These are phyloP conservation scores for Arabidopsis arenosa DNA, from an alignment of 345 rosid genomes.

Conservation along the genomic window DNA sequence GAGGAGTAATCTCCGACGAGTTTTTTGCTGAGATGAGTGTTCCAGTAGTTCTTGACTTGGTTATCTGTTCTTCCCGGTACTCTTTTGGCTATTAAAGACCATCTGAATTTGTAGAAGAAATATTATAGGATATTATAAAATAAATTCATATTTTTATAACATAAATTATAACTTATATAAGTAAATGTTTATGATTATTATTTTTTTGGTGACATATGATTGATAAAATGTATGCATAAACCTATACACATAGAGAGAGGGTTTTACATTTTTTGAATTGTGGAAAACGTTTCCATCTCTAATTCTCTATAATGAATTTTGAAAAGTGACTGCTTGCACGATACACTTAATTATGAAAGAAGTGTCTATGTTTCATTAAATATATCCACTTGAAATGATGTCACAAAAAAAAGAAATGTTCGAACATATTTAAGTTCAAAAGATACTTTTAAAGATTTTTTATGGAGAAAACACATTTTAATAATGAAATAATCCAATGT, in stretches of 20 bases:
- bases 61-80: slow-evolving; percentile 70
- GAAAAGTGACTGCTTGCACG: background rate
- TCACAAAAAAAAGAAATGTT: too few species aligned
- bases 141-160: background rate
- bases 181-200: too few species aligned
- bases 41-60: slow-evolving; percentile 70
- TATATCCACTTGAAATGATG: too few species aligned
- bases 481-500: background rate
- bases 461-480: background rate
- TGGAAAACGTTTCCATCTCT: background rate
- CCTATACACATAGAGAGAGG: background rate
- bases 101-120: slow-evolving; percentile 36
- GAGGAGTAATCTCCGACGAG: slow-evolving; percentile 38
- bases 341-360: background rate
- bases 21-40: slow-evolving; percentile 56
- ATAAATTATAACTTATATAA: background rate
- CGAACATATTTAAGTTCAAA: background rate
- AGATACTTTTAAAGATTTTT: background rate
- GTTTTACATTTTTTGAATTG: background rate
- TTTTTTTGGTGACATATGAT: background rate
- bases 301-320: background rate
- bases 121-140: background rate
- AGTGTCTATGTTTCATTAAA: too few species aligned
- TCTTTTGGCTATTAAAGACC: slow-evolving; percentile 69
- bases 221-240: background rate